A percentile compares a stretch with the other conserved stretches of the same genome.
Evolutionary conservation across 257 asterid genomes (phyloP).

Genomic region (Eustoma russellianum): DNA sequence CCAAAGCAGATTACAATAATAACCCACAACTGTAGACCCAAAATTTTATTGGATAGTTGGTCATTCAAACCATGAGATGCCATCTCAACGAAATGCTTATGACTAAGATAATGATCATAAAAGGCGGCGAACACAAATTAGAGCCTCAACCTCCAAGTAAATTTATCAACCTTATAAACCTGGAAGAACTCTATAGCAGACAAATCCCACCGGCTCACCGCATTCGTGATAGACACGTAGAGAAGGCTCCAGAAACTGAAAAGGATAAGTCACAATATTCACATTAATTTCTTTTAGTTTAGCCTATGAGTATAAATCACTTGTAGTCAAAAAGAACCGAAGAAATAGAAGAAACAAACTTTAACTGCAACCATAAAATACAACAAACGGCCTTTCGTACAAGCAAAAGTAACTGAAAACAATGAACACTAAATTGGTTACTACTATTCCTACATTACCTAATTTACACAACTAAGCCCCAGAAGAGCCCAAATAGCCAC

Average conservation of each 20-base stretch:
- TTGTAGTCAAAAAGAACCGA: constrained; percentile 3
- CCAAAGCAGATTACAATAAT: constrained; percentile 65
- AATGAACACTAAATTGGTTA: neutral
- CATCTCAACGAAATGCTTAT: constrained; percentile 55
- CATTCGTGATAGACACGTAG: no score
- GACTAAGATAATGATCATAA: no score
- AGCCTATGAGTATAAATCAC: neutral
- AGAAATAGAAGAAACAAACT: constrained; percentile 2
- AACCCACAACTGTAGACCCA: constrained; percentile 78
- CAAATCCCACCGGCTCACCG: no score
- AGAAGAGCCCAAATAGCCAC: neutral
- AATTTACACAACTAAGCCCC: neutral
- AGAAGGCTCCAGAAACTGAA: neutral
- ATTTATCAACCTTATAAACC: no score
- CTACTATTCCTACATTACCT: no score
- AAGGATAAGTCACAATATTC: neutral
- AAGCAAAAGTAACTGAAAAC: neutral
- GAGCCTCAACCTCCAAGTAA: no score
- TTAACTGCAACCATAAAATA: neutral
- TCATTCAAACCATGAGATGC: constrained; percentile 43
- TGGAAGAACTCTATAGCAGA: no score
- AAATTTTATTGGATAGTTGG: constrained; percentile 53
- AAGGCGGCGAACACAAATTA: no score
- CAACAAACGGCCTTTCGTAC: neutral
- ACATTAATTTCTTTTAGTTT: no score